Base-by-base conservation (phyloP, 2,329 filamentous ascomycete species). In the Parafenestella ontariensis region DNA sequence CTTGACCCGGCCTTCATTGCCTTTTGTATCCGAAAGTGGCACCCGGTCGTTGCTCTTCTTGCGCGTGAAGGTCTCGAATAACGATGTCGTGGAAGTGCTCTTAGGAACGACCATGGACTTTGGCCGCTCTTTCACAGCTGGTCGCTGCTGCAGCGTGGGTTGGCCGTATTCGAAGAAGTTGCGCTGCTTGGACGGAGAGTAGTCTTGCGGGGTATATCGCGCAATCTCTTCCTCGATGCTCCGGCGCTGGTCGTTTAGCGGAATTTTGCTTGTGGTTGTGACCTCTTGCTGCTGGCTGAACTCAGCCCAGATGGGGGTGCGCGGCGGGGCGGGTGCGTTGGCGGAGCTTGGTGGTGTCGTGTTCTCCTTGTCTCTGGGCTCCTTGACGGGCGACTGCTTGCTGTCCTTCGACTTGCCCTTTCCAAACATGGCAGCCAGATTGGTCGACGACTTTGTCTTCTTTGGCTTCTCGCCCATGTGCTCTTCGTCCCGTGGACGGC, bases 401-500 rank as follows among this genome's bases (percentile, higher is more conserved):
- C 77, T 77, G 49, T 83, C 79, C 68, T 88, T 91, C 48, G 87
- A 82, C 9, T 89, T 92, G 54, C 87, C 86, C 52, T 89, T 88
- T 52, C 87, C 87, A 46, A 96, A 83, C 49, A 97, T 83, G 4
- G 84, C 87, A 0, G 87, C 86, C n/a, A 98, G 82, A 71, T 92
- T 96, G 28, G 90, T 90, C 3, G 90, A 85, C 0, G 93, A 96
- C 75, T 94, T 96, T 33, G 85, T 85, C 79, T 94, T 96, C 74
- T 86, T 87, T 3, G 81, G 80, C 52, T 79, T 83, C 65, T 70
- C 61, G 23, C 55, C 51, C 26, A 49, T 61, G 49, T 52, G 68
- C 50, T 52, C 74, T 20, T 76, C 69, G 2, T 67, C 61, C n/a
- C 60, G 67, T 13, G 61, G 41, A 20, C 57, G 62, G 40, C 63